phyloP scores from a whole-genome alignment of 1,284 basidiomycete genomes.

The Boletus semigastroideus region DNA sequence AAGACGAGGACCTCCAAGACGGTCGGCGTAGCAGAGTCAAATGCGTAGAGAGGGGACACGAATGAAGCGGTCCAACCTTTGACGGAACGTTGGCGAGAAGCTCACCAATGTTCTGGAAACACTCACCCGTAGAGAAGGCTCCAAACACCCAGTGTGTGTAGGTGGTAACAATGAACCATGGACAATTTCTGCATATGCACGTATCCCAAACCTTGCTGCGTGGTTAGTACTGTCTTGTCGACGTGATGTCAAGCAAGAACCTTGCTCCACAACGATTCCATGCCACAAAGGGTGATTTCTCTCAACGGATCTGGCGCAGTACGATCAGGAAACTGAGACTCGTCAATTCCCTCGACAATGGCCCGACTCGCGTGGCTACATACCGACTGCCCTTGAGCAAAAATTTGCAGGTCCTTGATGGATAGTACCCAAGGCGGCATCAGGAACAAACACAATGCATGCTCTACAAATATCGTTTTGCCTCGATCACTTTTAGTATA shows the following conservation, averaged over 20 bases:
- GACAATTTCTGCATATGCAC: conserved; percentile 51
- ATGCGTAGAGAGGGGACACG: conserved; percentile 44
- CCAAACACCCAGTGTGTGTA: conserved; percentile 74
- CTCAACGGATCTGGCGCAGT: conserved; percentile 14
- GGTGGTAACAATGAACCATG: conserved; percentile 66
- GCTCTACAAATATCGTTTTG: conserved; percentile 15
- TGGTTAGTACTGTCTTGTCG: conserved; percentile 10
- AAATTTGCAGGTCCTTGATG: conserved; percentile 52
- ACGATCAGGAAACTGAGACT: conserved; percentile 24
- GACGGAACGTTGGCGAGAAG: conserved; percentile 3
- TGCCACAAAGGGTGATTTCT: conserved; percentile 6
- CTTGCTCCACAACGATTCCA: conserved; percentile 65
- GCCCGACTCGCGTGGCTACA: conserved; percentile 11
- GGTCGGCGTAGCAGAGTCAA: conserved; percentile 41
- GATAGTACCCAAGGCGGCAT: conserved; percentile 69
- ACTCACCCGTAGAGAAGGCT: conserved; percentile 58
- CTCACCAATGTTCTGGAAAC: background rate
- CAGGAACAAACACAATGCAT: conserved; percentile 51
- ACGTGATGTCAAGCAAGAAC: conserved; percentile 33
- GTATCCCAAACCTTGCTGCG: conserved; percentile 60
- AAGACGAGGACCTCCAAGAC: conserved; percentile 49
- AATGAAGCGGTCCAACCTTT: conserved; percentile 57
- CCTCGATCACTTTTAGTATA: conserved; percentile 10
- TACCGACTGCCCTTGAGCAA: conserved; percentile 49
- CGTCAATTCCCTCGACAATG: conserved; percentile 7